Evolutionary conservation across 495 filamentous ascomycete species (phyloP), one percentile per base, ranked within the genome.

Genomic region (Penicillium angulare): DNA sequence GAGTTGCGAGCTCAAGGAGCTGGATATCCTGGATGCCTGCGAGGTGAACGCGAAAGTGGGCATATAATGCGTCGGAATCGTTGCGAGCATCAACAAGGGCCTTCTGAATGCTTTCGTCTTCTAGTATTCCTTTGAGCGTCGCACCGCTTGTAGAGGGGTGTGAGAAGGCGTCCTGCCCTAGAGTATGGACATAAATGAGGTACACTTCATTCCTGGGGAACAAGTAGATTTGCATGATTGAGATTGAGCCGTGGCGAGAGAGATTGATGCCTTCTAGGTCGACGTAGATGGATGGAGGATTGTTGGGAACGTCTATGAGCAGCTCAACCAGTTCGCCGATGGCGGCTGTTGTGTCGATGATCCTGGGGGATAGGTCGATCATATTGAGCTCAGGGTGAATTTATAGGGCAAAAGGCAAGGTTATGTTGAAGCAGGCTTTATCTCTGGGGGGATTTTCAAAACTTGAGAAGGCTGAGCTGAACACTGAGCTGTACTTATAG

Each of bases 211-310:
- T 33, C 15, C 7, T 31, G 15, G 47, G 42, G 7, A 29, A 56
- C 47, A 74, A 51, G 36, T 60, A 60, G 13, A 81, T 22, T n/a
- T 69, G 59, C 1, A 85, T 49, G 26, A 84, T 68, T 7, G 78
- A 81, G 3, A 84, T 61, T 13, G 66, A 68, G 29, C 81, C 79
- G 8, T 77, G 38, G 0, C 79, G 66, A 21, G 43, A 68, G 29
- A 83, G 76, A 5, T 67, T 56, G 12, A 73, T 62, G 7, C 82
- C 82, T 64, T 83, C 81, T 8, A 84, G 57, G 53, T 84, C 80
- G 34, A 83, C 44, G 59, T 77, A 84, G 2, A 83, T 55, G 1
- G 74, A 50, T 17, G 39, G 39, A 23, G 39, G 39, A 4, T 42
- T 13, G 15, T 8, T 13, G 1, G 39, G 39, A 9, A 42, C 20